Conservation (phyloP, 306 rosid species). For the Lathyrus sativus region DNA sequence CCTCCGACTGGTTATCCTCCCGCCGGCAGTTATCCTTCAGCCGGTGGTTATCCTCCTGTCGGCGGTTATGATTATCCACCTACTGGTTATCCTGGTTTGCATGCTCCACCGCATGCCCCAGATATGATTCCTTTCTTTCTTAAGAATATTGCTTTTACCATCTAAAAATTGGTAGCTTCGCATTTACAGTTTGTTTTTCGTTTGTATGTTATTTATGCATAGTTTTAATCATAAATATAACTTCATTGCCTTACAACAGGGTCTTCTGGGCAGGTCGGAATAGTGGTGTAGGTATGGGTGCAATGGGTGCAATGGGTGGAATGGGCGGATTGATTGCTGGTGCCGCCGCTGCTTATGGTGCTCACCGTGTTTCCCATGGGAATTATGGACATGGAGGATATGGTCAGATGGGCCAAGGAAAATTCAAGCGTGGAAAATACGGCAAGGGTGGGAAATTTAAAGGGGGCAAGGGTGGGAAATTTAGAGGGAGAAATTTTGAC, state of each 20-base stretch:
- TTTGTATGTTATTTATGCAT: no score
- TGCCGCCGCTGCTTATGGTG: constrained; percentile 76
- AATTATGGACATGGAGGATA: constrained; percentile 37
- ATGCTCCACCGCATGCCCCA: constrained; percentile 57
- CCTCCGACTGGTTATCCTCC: no score
- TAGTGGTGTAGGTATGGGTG: neutral
- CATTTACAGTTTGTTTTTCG: no score
- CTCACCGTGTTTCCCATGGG: constrained; percentile 52
- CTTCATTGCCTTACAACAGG: constrained; percentile 34
- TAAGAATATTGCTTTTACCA: no score
- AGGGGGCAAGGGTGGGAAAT: constrained; percentile 47
- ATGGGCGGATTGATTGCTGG: constrained; percentile 71
- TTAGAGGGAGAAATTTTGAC: constrained; percentile 48
- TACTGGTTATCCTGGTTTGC: constrained; percentile 56
- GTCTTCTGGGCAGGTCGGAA: constrained; percentile 41
- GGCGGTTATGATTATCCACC: constrained; percentile 49
- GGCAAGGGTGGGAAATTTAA: constrained; percentile 51
- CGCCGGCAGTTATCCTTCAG: no score
- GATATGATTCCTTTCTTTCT: constrained; percentile 48
- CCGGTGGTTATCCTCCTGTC: no score
- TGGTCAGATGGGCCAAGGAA: constrained; percentile 50
- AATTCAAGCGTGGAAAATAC: constrained; percentile 50
- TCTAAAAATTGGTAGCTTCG: no score
- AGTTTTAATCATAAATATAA: no score
- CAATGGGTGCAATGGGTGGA: constrained; percentile 42